These are phyloP conservation scores for Inga oerstediana DNA, from an alignment of 306 rosid genomes.

Conservation along the genomic window DNA sequence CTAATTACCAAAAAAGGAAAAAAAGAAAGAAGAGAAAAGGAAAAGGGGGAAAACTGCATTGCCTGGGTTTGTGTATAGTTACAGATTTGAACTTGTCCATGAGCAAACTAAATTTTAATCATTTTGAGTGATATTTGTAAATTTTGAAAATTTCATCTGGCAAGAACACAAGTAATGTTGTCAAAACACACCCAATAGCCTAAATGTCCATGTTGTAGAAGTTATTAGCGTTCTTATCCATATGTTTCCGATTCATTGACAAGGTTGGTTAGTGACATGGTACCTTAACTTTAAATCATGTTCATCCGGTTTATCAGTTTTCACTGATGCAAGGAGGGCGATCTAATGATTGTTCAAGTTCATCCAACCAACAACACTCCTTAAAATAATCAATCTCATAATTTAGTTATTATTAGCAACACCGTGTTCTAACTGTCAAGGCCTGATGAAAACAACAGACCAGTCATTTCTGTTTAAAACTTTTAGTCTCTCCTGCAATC, in stretches of 20 bases:
- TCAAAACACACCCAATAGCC: background rate
- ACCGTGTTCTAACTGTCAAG: background rate
- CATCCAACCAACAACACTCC: constrained; percentile 25
- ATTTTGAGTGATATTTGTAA: constrained; percentile 15
- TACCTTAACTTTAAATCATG: background rate
- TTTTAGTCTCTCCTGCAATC: background rate
- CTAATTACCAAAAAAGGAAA: background rate
- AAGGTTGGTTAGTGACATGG: constrained; percentile 15
- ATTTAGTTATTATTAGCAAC: background rate
- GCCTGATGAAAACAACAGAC: background rate
- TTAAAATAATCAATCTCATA: background rate
- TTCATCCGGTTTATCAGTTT: background rate
- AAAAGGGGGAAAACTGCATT: background rate
- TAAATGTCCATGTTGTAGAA: background rate
- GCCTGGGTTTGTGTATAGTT: constrained; percentile 10
- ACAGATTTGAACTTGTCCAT: background rate
- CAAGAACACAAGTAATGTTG: background rate
- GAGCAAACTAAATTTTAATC: constrained; percentile 1
- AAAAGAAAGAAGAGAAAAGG: background rate
- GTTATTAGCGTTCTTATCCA: background rate
- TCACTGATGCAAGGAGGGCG: background rate
- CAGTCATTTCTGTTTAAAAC: constrained; percentile 10
- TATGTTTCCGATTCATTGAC: background rate
- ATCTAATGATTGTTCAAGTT: constrained; percentile 21
- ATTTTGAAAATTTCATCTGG: constrained; percentile 8